Base-by-base conservation (phyloP, 176 grass and related monocot genomes). In the Aegilops umbellulata region DNA sequence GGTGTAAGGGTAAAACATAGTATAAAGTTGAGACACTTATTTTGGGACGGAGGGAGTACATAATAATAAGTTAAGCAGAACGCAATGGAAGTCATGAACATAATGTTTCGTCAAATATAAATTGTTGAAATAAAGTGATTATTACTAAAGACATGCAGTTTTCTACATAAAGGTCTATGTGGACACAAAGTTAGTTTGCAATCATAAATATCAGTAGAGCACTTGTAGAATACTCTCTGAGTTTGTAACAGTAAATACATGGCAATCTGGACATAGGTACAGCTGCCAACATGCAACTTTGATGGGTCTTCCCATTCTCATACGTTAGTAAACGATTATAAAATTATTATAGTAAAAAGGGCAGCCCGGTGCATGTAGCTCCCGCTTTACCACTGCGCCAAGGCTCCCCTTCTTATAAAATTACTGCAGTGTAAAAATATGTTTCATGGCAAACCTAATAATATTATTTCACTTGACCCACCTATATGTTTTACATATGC, bases 131-230 rank as follows among this genome's bases (percentile, higher is more conserved):
- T 30, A 22, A 30, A 85, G 41, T 65, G 34, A 31, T 53, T 79
- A 57, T 64, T 44, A 49, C 53, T 55, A 23, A 69, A 32, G 60
- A 53, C 20, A 67, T 31, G 34, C 8, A 20, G 14, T 61, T 80
- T 58, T 76, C 64, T 78, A 72, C 81, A 80, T 74, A 83, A 85
- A 64, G 22, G 8, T 25, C 31, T 2, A 23, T 25, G 53, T 68
- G 55, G 24, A 42, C 35, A 88, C 16, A 81, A 41, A 10, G 65
- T 67, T 72, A 14, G 34, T 69, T 86, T 83, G 26, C 16, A 85
- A 78, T 39, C 38, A 7, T 31, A 51, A 57, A 83, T 78, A 53
- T 81, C 74, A 58, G 39, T 12, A 82, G 23, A 87, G 81, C 83
- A 75, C 19, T 65, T 66, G 76, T 5, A 49, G 8, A 75, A 80